phyloP scores from a whole-genome alignment of 768 basidiomycete genomes.

The Amanita molliuscula region DNA sequence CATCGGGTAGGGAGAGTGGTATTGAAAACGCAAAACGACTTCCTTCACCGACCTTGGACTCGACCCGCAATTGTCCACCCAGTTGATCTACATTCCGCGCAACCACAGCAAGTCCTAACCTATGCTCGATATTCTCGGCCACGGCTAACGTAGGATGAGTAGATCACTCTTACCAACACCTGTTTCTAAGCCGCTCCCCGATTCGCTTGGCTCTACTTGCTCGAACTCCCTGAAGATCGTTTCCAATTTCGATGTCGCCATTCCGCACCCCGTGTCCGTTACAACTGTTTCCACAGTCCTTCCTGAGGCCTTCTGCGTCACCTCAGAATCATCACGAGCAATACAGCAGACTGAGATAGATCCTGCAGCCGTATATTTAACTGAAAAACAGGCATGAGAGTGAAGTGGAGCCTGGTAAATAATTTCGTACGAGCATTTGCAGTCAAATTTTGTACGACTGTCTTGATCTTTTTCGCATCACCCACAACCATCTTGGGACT shows the following conservation, averaged over 20 bases:
- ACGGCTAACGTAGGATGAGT: neutral
- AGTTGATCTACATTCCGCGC: constrained; percentile 73
- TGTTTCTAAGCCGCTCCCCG: constrained; percentile 20
- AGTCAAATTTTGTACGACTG: constrained; percentile 68
- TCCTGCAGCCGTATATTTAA: constrained; percentile 63
- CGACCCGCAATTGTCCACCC: constrained; percentile 69
- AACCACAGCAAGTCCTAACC: constrained; percentile 75
- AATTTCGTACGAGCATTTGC: constrained; percentile 53
- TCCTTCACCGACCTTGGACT: constrained; percentile 56
- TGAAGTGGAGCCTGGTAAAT: neutral
- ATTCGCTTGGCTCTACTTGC: constrained; percentile 44
- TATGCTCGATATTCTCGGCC: constrained; percentile 6
- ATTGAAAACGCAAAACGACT: constrained; percentile 67
- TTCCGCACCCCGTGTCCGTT: constrained; percentile 66
- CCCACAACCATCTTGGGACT: constrained; percentile 58
- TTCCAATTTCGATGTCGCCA: constrained; percentile 53
- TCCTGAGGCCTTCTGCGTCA: constrained; percentile 31
- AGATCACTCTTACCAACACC: constrained; percentile 35
- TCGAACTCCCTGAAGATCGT: constrained; percentile 76
- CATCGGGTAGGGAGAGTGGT: constrained; percentile 39
- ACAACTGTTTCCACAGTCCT: constrained; percentile 61
- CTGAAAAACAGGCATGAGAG: constrained; percentile 21
- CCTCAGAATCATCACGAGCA: constrained; percentile 39
- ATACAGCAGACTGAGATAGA: constrained; percentile 50
- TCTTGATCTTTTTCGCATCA: constrained; percentile 63